Evolutionary conservation across 2,329 filamentous ascomycete species (phyloP).

Genomic region (Fusarium protoensiforme): DNA sequence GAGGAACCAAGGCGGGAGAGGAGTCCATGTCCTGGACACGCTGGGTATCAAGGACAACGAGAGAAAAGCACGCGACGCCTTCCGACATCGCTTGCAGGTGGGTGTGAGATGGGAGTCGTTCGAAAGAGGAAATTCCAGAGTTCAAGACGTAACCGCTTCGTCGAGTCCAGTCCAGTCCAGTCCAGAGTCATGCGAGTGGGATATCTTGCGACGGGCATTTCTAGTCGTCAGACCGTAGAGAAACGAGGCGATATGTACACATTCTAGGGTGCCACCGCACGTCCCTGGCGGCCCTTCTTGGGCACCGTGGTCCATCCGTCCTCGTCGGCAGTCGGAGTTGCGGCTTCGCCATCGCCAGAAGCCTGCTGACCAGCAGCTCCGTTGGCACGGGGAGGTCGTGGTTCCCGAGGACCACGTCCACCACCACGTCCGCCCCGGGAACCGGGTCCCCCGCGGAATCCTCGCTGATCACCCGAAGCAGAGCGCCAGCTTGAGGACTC

Average conservation of each 20-base stretch:
- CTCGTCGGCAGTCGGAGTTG: constrained; percentile 61
- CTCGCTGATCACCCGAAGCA: constrained; percentile 59
- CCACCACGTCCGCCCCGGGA: constrained; percentile 56
- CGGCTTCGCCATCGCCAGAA: constrained; percentile 44
- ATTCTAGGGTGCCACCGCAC: constrained; percentile 44
- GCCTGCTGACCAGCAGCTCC: constrained; percentile 54
- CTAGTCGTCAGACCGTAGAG: constrained; percentile 50
- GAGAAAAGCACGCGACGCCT: constrained; percentile 16
- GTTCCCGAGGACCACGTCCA: constrained; percentile 57
- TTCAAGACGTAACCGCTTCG: constrained; percentile 31
- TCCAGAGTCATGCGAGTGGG: constrained; percentile 31
- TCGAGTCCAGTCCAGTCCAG: not conserved
- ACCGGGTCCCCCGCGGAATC: constrained; percentile 60
- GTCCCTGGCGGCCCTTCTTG: constrained; percentile 52
- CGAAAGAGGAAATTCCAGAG: constrained; percentile 26
- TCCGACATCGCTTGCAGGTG: constrained; percentile 12
- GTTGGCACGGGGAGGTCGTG: constrained; percentile 61
- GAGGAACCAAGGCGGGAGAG: constrained; percentile 30
- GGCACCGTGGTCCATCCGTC: constrained; percentile 72
- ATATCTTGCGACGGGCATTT: constrained; percentile 47
- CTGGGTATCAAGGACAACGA: constrained; percentile 22
- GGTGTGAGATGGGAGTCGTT: constrained; percentile 37
- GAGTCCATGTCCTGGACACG: constrained; percentile 22
- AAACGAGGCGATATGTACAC: constrained; percentile 51
- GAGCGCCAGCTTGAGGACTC: constrained; percentile 72